phyloP scores from a whole-genome alignment of 2,329 filamentous ascomycete genomes.

The Microdochium nivale region DNA sequence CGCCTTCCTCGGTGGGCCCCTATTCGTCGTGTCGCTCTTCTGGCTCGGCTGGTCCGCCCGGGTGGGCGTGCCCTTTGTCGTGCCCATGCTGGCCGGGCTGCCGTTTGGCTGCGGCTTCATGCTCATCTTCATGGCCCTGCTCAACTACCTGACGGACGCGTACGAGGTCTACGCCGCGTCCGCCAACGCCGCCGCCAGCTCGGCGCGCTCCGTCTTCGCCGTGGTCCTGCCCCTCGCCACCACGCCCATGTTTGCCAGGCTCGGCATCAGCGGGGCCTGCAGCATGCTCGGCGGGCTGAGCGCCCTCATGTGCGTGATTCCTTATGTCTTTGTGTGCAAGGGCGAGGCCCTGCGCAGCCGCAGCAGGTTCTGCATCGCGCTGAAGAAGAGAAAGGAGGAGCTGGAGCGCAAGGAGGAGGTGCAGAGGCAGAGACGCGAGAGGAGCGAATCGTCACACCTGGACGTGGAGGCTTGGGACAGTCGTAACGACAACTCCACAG shows the following conservation, averaged over 20 bases:
- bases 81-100: constrained; percentile 51
- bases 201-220: constrained; percentile 39
- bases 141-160: constrained; percentile 60
- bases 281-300: constrained; percentile 42
- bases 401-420: constrained; percentile 30
- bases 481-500: background rate
- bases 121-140: constrained; percentile 54
- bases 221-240: constrained; percentile 49
- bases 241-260: constrained; percentile 35
- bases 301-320: constrained; percentile 39
- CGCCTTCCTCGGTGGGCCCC: constrained; percentile 60
- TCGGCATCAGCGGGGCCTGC: constrained; percentile 41
- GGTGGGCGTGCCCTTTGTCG: constrained; percentile 37
- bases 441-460: background rate
- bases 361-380: constrained; percentile 53
- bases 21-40: constrained; percentile 48
- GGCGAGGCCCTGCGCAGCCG: constrained; percentile 44
- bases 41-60: constrained; percentile 54
- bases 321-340: constrained; percentile 46
- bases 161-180: constrained; percentile 56
- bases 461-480: background rate
- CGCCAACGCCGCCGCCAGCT: constrained; percentile 42
- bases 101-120: constrained; percentile 54
- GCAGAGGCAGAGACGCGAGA: constrained; percentile 8
- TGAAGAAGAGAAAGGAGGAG: constrained; percentile 42